Evolutionary conservation across 1,284 basidiomycete species (phyloP).

Genomic region (Xerocomus nothofagi): DNA sequence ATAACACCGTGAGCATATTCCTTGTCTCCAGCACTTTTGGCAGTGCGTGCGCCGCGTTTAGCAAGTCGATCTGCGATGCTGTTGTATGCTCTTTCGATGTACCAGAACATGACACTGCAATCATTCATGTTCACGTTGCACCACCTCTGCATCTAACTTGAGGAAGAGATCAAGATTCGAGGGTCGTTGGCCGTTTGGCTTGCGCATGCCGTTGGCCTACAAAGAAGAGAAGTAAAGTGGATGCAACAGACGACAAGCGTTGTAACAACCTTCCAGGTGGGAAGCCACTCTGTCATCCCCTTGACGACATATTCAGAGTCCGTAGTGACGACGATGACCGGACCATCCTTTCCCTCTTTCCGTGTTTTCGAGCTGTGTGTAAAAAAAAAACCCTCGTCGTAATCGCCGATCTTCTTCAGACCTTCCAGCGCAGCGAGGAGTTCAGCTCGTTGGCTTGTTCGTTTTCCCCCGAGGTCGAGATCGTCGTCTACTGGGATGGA

Average conservation of each 20-base stretch:
- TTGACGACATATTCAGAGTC: constrained; percentile 40
- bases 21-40: neutral
- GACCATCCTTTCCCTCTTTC: neutral
- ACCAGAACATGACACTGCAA: constrained; percentile 13
- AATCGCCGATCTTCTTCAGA: constrained; percentile 1
- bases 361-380: neutral
- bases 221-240: neutral
- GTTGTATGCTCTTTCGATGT: constrained; percentile 12
- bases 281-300: constrained; percentile 38
- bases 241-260: neutral
- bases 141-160: constrained; percentile 7
- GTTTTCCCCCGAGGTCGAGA: constrained; percentile 20
- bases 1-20: neutral
- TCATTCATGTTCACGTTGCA: constrained; percentile 3
- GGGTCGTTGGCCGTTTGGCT: constrained; percentile 5
- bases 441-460: constrained; percentile 39
- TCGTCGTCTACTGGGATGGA: constrained; percentile 23
- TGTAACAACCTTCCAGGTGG: constrained; percentile 32
- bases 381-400: constrained; percentile 1
- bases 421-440: constrained; percentile 30
- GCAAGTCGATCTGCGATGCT: constrained; percentile 15
- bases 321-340: constrained; percentile 22
- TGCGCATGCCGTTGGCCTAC: constrained; percentile 4
- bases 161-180: constrained; percentile 17
- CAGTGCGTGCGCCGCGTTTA: constrained; percentile 2